Percentiles rank a stretch among this genome's conserved stretches.
Conservation (phyloP, 2,329 filamentous ascomycete species). For the Aureobasidium sp. region DNA sequence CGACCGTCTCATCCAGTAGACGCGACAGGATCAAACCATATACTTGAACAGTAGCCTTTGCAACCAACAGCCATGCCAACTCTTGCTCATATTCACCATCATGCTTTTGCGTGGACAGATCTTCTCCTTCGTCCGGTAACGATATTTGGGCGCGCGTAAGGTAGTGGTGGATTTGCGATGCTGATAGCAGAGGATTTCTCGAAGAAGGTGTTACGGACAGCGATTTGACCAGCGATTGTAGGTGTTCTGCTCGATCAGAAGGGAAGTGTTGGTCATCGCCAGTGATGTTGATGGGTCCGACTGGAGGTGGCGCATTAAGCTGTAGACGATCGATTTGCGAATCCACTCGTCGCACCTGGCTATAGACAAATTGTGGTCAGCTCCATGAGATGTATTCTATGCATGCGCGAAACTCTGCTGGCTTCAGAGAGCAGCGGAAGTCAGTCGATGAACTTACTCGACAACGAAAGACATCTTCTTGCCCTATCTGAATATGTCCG, state of each 20-base stretch:
- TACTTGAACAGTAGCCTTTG: constrained; percentile 85
- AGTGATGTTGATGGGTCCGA: constrained; percentile 9
- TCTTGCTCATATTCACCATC: constrained; percentile 58
- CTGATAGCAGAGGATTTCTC: constrained; percentile 14
- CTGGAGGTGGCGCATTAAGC: constrained; percentile 31
- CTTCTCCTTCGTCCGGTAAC: constrained; percentile 10
- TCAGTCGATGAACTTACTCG: constrained; percentile 19
- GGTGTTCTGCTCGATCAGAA: constrained; percentile 24
- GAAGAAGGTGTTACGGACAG: constrained; percentile 16
- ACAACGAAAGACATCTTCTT: constrained; percentile 30
- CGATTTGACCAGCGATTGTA: constrained; percentile 22
- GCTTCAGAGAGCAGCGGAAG: not conserved
- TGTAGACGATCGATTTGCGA: constrained; percentile 52
- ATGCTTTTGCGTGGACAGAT: constrained; percentile 3
- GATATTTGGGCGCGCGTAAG: constrained; percentile 12
- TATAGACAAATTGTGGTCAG: constrained; percentile 22
- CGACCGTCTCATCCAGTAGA: constrained; percentile 74
- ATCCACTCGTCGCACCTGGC: constrained; percentile 52
- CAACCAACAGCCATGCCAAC: constrained; percentile 82
- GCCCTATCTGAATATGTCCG: not conserved
- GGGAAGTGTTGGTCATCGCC: constrained; percentile 18
- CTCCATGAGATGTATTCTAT: not conserved
- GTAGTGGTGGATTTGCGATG: constrained; percentile 12
- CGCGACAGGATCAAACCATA: constrained; percentile 74
- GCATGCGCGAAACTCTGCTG: not conserved